Conservation (phyloP, 2,329 filamentous ascomycete species). For the Calonectria naviculata region DNA sequence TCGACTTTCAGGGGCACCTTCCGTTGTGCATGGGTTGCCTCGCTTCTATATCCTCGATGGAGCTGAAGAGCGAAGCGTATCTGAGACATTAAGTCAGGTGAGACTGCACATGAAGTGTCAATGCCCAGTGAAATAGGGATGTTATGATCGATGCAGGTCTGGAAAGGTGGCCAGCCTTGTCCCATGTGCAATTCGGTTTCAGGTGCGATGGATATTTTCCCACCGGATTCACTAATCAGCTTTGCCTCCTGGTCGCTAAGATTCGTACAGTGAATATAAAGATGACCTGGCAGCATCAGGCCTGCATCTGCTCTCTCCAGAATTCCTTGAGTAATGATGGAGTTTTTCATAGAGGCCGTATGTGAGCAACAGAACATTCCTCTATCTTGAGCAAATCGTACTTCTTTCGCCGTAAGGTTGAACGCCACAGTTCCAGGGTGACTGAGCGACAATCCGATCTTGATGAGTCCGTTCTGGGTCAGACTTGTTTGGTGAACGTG, state of each 20-base stretch:
- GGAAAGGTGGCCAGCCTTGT: neutral
- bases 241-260: neutral
- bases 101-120: neutral
- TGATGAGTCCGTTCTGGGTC: neutral
- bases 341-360: too few relatives aligned
- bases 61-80: neutral
- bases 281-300: neutral
- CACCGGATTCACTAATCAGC: neutral
- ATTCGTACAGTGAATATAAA: neutral
- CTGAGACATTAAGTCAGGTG: neutral
- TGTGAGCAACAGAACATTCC: too few relatives aligned
- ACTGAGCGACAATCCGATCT: too few relatives aligned
- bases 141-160: neutral
- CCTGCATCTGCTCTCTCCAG: too few relatives aligned
- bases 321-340: neutral
- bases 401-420: too few relatives aligned
- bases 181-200: neutral
- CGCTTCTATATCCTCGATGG: neutral
- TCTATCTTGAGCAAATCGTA: too few relatives aligned
- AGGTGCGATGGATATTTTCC: neutral
- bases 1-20: neutral
- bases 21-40: neutral
- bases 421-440: too few relatives aligned
- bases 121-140: neutral
- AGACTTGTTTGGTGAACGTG: neutral